phyloP scores from a whole-genome alignment of 1,284 basidiomycete species.

The Rhodotorula sp. region DNA sequence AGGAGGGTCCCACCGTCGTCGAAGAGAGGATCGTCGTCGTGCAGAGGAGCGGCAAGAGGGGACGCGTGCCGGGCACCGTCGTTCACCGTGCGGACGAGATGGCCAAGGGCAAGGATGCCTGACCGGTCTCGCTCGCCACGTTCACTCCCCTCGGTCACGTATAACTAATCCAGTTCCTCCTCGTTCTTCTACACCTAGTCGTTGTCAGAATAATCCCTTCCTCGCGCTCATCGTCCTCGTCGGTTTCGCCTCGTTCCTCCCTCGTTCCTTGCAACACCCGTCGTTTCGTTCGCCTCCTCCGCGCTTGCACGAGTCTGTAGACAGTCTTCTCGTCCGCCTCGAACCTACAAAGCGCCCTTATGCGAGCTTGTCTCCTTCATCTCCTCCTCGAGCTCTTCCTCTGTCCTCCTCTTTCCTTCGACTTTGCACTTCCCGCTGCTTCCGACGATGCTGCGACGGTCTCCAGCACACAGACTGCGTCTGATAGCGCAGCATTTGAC shows the following conservation, averaged over 20 bases:
- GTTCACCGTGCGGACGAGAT: neutral
- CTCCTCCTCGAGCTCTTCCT: neutral
- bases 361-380: neutral
- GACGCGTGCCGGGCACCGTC: constrained; percentile 11
- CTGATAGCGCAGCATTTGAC: neutral
- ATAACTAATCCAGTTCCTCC: neutral
- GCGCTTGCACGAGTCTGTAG: neutral
- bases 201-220: neutral
- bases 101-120: constrained; percentile 1
- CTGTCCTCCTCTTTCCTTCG: neutral
- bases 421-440: neutral
- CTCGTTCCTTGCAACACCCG: neutral
- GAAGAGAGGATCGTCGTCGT: constrained; percentile 27
- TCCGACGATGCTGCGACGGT: neutral
- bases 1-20: constrained; percentile 9
- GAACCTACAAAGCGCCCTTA: too few species aligned
- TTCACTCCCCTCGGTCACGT: neutral
- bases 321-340: too few species aligned
- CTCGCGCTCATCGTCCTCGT: neutral
- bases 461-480: constrained; percentile 1
- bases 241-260: neutral
- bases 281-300: neutral
- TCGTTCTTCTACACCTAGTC: too few species aligned
- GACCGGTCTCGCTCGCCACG: neutral
- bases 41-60: constrained; percentile 31